Conservation (phyloP, 129 eudicot genomes). For the Ambrosia artemisiifolia region DNA sequence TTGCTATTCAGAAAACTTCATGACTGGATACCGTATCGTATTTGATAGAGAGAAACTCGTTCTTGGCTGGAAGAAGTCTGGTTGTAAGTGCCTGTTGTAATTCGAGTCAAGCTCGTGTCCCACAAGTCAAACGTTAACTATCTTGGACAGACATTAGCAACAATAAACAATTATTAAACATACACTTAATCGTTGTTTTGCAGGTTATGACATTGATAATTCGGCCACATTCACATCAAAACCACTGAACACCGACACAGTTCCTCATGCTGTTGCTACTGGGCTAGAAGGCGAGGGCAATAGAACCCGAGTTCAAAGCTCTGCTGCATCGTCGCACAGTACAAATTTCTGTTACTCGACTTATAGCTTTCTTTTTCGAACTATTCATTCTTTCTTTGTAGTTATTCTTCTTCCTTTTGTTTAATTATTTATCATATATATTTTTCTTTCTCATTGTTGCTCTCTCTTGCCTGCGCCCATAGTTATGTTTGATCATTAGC, state of each 20-base stretch:
- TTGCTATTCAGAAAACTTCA: slow-evolving; percentile 64
- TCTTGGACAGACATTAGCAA: not conserved
- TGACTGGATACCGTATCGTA: slow-evolving; percentile 85
- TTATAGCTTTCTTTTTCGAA: slow-evolving; percentile 21
- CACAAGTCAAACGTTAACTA: slow-evolving; percentile 17
- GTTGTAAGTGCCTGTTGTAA: slow-evolving; percentile 48
- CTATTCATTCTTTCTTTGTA: slow-evolving; percentile 33
- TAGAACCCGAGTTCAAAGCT: slow-evolving; percentile 28
- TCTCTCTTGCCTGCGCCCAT: not conserved
- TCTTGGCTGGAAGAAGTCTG: slow-evolving; percentile 71
- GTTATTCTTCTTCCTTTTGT: slow-evolving; percentile 23
- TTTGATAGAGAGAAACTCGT: slow-evolving; percentile 72
- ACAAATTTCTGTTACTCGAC: slow-evolving; percentile 9
- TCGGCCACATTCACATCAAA: slow-evolving; percentile 20
- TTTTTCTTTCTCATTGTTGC: not conserved
- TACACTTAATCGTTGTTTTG: slow-evolving; percentile 1
- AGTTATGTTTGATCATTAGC: not conserved
- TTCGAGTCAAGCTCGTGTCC: not conserved
- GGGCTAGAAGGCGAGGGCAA: slow-evolving; percentile 32
- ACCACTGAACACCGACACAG: slow-evolving; percentile 33
- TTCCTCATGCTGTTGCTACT: slow-evolving; percentile 63
- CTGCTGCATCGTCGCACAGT: slow-evolving; percentile 25
- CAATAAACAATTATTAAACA: not conserved
- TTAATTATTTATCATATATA: not conserved
- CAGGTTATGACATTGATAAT: slow-evolving; percentile 62